Evolutionary conservation across 2,329 filamentous ascomycete genomes (phyloP).

Genomic region (Bertia moriformis): DNA sequence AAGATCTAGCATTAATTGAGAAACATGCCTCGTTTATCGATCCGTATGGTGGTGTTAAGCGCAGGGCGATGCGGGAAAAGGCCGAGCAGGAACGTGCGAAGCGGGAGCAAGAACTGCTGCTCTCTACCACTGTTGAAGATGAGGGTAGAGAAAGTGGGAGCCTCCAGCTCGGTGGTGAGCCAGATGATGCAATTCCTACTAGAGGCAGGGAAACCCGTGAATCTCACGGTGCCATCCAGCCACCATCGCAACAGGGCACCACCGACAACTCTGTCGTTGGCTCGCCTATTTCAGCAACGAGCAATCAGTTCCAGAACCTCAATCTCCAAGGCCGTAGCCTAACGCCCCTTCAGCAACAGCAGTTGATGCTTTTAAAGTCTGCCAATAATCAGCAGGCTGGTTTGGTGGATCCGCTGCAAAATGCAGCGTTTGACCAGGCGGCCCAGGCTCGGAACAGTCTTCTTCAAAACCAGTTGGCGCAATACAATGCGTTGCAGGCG

Average conservation of each 20-base stretch:
- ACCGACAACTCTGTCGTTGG: neutral
- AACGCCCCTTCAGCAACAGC: slow-evolving; percentile 1
- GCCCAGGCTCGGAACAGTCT: neutral
- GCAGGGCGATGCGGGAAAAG: slow-evolving; percentile 63
- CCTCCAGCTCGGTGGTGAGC: neutral
- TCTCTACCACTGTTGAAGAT: neutral
- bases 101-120: neutral
- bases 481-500: neutral
- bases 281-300: neutral
- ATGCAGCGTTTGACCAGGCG: neutral
- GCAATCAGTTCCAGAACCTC: neutral
- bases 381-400: slow-evolving; percentile 1
- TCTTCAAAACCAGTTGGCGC: neutral
- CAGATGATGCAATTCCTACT: neutral
- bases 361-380: slow-evolving; percentile 1
- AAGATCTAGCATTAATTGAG: slow-evolving; percentile 19
- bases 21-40: slow-evolving; percentile 71
- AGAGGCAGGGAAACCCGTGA: neutral
- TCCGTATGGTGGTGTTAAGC: slow-evolving; percentile 64
- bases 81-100: slow-evolving; percentile 31
- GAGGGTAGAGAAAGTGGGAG: neutral
- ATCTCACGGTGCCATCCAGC: slow-evolving; percentile 1
- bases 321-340: neutral
- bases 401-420: neutral
- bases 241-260: neutral